Percentiles rank a stretch among this genome's conserved stretches.
phyloP scores from a whole-genome alignment of 305 asterid species.

The Coffea humblotiana region DNA sequence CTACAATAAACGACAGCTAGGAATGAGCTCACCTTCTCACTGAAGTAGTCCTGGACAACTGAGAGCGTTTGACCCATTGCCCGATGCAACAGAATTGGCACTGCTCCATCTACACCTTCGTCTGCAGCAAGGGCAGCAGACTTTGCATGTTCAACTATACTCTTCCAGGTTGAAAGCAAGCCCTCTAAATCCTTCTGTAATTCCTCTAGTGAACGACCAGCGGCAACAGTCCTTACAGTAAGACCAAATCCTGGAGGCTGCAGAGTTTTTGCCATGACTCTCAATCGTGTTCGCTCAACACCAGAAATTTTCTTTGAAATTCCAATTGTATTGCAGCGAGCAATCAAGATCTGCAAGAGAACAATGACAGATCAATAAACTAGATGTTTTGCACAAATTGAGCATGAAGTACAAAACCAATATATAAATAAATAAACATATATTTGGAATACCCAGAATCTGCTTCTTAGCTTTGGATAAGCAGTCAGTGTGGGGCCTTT shows the following conservation, averaged over 20 bases:
- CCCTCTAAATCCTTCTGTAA: slow-evolving; percentile 89
- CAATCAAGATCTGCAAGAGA: slow-evolving; percentile 60
- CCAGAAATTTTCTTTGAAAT: slow-evolving; percentile 90
- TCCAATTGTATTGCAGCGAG: slow-evolving; percentile 69
- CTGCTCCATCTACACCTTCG: slow-evolving; percentile 94
- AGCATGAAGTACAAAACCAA: slow-evolving; percentile 23
- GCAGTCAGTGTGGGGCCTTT: slow-evolving; percentile 95
- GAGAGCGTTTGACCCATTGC: slow-evolving; percentile 96
- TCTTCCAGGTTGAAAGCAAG: slow-evolving; percentile 82
- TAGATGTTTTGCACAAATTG: slow-evolving; percentile 18
- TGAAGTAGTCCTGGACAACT: slow-evolving; percentile 94
- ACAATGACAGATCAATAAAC: slow-evolving; percentile 25
- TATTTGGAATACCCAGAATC: slow-evolving; percentile 84
- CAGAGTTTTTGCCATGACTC: slow-evolving; percentile 79
- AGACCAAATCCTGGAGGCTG: slow-evolving; percentile 95
- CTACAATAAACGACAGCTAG: slow-evolving; percentile 6
- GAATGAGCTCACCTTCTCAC: slow-evolving; percentile 59
- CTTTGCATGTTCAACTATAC: slow-evolving; percentile 79
- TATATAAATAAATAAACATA: too few species aligned
- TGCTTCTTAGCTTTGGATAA: slow-evolving; percentile 88
- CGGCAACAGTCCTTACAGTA: slow-evolving; percentile 91
- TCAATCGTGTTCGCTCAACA: slow-evolving; percentile 84
- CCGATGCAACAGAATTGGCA: slow-evolving; percentile 83
- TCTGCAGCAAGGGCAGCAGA: slow-evolving; percentile 98
- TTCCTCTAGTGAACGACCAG: slow-evolving; percentile 82